Percentiles rank a stretch among this genome's conserved stretches.
Conservation (phyloP, 2,329 filamentous ascomycete species). For the Penicillium sp. region DNA sequence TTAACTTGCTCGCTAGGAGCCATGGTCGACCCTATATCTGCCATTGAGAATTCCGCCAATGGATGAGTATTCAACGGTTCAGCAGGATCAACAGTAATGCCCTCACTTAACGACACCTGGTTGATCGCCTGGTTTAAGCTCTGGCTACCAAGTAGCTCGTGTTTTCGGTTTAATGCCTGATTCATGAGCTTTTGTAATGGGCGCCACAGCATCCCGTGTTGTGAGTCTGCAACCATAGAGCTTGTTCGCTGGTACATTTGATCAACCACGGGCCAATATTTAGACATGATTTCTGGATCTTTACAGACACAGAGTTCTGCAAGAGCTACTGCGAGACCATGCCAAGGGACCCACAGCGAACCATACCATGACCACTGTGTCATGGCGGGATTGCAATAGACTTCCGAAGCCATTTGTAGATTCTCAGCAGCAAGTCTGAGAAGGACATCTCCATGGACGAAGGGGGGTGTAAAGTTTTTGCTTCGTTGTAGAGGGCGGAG, state of each 20-base stretch:
- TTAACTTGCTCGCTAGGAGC: constrained; percentile 8
- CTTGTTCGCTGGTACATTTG: constrained; percentile 25
- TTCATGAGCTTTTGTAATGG: constrained; percentile 33
- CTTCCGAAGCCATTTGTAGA: constrained; percentile 19
- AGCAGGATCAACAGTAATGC: neutral
- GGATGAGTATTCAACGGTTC: neutral
- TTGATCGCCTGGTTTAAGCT: neutral
- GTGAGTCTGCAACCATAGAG: constrained; percentile 26
- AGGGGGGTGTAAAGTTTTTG: constrained; percentile 24
- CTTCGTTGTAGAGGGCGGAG: constrained; percentile 30
- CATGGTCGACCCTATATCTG: neutral
- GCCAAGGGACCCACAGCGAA: constrained; percentile 34
- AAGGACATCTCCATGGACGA: constrained; percentile 22
- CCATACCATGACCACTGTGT: constrained; percentile 30
- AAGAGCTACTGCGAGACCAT: constrained; percentile 32
- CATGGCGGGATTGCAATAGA: constrained; percentile 22
- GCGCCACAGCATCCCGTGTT: constrained; percentile 32
- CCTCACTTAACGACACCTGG: neutral
- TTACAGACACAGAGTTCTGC: constrained; percentile 34
- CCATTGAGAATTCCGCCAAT: neutral
- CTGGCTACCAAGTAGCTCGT: constrained; percentile 9
- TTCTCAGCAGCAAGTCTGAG: constrained; percentile 29
- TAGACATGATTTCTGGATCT: constrained; percentile 19
- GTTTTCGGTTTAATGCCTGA: constrained; percentile 20
- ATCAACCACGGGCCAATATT: constrained; percentile 28